phyloP scores from a whole-genome alignment of 371 early-diverging fungal species.

The Mortierella sp. region DNA sequence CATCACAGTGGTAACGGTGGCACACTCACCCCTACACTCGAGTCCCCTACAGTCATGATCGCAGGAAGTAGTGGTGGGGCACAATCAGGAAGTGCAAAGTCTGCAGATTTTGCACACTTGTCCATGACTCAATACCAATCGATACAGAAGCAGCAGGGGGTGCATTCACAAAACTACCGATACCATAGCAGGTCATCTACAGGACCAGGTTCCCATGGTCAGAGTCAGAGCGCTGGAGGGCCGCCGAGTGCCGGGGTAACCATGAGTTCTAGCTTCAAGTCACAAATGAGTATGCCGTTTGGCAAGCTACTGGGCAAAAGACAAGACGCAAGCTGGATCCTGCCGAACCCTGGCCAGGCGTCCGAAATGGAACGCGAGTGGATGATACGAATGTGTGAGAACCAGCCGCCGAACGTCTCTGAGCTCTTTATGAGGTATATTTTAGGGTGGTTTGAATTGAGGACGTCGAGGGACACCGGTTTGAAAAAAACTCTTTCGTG shows the following conservation, averaged over 20 bases:
- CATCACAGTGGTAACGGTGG: constrained; percentile 13
- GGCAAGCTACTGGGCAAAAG: constrained; percentile 24
- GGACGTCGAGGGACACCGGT: constrained; percentile 43
- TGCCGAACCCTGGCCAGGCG: constrained; percentile 60
- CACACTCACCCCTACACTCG: constrained; percentile 38
- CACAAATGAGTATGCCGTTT: constrained; percentile 31
- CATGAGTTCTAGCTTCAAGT: constrained; percentile 37
- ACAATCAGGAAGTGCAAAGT: constrained; percentile 36
- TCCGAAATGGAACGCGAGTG: constrained; percentile 62
- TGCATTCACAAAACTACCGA: constrained; percentile 47
- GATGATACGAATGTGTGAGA: constrained; percentile 57
- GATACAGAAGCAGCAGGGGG: constrained; percentile 29
- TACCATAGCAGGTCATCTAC: constrained; percentile 47
- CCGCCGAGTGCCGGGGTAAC: constrained; percentile 15
- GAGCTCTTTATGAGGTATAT: constrained; percentile 64
- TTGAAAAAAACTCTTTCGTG: neutral
- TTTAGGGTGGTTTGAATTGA: constrained; percentile 9
- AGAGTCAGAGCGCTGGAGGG: neutral
- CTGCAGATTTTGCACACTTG: constrained; percentile 43
- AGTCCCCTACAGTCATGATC: constrained; percentile 17
- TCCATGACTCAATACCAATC: constrained; percentile 19
- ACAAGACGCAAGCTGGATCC: constrained; percentile 55
- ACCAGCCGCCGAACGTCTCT: constrained; percentile 65
- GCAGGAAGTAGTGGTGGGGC: constrained; percentile 2
- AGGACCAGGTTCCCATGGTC: constrained; percentile 24